These are phyloP conservation scores for Pseudofabraea citricarpa DNA, from an alignment of 2,329 filamentous ascomycete genomes.

Conservation along the genomic window DNA sequence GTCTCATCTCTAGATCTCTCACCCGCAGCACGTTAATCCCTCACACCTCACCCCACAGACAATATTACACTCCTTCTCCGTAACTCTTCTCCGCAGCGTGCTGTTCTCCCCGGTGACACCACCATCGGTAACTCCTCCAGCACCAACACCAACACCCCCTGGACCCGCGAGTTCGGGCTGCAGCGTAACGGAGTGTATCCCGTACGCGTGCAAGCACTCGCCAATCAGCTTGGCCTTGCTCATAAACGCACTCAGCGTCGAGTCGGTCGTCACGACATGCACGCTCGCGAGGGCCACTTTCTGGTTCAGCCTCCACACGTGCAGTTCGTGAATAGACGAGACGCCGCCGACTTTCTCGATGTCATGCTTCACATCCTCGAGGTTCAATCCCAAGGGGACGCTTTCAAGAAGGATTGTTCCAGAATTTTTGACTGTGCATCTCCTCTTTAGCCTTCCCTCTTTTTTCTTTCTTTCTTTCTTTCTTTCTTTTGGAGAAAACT, in stretches of 20 bases:
- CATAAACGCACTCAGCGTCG: conserved; percentile 53
- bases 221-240: conserved; percentile 55
- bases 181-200: conserved; percentile 66
- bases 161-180: conserved; percentile 53
- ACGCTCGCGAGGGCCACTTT: conserved; percentile 64
- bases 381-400: conserved; percentile 53
- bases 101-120: too few relatives aligned
- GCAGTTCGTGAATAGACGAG: conserved; percentile 64
- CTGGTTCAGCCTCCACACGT: conserved; percentile 71
- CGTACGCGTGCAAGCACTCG: conserved; percentile 69
- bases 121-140: not conserved
- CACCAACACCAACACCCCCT: not conserved
- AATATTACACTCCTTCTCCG: conserved; percentile 11
- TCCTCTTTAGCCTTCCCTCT: too few relatives aligned
- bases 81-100: not conserved
- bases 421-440: conserved; percentile 46
- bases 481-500: conserved; percentile 3
- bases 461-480: too few relatives aligned
- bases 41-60: conserved; percentile 16
- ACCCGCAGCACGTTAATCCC: conserved; percentile 29
- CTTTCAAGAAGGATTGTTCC: conserved; percentile 66
- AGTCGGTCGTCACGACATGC: conserved; percentile 59
- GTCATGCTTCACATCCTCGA: conserved; percentile 62
- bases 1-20: too few relatives aligned
- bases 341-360: conserved; percentile 61